Percentiles rank a stretch among this genome's conserved stretches.
Conservation (phyloP, 139 green algal genomes). For the Micromonas commoda region DNA sequence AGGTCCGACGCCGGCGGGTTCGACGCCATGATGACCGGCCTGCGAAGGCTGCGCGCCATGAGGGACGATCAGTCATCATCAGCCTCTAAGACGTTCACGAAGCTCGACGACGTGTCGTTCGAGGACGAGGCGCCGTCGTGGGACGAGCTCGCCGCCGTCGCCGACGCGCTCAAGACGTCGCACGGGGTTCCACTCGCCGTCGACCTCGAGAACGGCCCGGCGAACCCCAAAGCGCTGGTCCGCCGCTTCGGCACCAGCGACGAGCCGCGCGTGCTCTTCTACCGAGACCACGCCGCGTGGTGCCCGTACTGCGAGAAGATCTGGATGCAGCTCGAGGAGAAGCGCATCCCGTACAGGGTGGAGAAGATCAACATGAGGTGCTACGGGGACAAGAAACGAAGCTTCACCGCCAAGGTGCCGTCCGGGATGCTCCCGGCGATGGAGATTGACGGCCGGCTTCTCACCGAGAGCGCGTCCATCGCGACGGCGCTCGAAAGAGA, state of each 20-base stretch:
- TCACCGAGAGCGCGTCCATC: constrained; percentile 59
- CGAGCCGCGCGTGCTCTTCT: too few relatives aligned
- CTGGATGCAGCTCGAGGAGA: constrained; percentile 93
- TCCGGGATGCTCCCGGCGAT: constrained; percentile 77
- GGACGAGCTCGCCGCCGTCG: neutral
- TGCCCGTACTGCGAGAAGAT: constrained; percentile 73
- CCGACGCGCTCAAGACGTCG: neutral
- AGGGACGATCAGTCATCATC: too few relatives aligned
- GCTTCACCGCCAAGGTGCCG: constrained; percentile 1
- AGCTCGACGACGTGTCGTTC: too few relatives aligned
- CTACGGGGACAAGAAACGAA: constrained; percentile 57
- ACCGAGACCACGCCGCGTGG: constrained; percentile 67
- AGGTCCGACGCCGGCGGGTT: too few relatives aligned
- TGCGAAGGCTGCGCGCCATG: too few relatives aligned
- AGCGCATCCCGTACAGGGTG: constrained; percentile 78
- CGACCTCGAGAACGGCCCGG: neutral
- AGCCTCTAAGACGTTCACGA: too few relatives aligned
- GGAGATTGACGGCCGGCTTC: constrained; percentile 75
- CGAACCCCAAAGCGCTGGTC: neutral
- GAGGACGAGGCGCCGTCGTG: neutral
- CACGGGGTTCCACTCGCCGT: neutral
- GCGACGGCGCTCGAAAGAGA: constrained; percentile 35
- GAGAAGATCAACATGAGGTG: constrained; percentile 72
- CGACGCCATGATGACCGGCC: too few relatives aligned
- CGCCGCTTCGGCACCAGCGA: neutral